A percentile compares a stretch with the other conserved stretches of the same genome.
Evolutionary conservation across 2,329 filamentous ascomycete genomes (phyloP).

Genomic region (Simplicillium aogashimaense): DNA sequence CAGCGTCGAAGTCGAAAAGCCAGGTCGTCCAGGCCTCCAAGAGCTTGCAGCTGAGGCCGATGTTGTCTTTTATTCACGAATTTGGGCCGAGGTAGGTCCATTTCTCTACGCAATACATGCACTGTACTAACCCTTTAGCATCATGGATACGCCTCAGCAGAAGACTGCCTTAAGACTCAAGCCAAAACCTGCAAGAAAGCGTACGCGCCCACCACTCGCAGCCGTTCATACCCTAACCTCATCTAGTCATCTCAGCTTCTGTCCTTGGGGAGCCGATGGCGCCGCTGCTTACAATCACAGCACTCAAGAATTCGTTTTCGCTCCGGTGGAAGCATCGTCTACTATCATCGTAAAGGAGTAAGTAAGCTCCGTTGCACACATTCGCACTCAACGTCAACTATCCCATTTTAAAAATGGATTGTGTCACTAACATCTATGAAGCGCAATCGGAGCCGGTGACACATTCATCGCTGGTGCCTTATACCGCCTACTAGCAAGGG

Average conservation of each 20-base stretch:
- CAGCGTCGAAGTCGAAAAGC: constrained; percentile 67
- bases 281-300: constrained; percentile 22
- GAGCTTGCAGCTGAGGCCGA: constrained; percentile 53
- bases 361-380: constrained; percentile 19
- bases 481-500: constrained; percentile 45
- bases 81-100: constrained; percentile 54
- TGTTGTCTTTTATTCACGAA: constrained; percentile 63
- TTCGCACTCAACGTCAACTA: neutral
- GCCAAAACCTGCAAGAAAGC: neutral
- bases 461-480: constrained; percentile 67
- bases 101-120: constrained; percentile 2
- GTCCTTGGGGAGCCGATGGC: constrained; percentile 50
- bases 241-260: constrained; percentile 36
- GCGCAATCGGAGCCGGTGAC: constrained; percentile 64
- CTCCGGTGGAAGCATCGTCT: constrained; percentile 28
- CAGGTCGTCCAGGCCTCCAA: constrained; percentile 47
- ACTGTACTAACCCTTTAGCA: constrained; percentile 7
- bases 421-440: constrained; percentile 21
- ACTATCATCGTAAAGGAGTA: constrained; percentile 49
- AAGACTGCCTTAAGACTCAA: constrained; percentile 33
- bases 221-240: constrained; percentile 1
- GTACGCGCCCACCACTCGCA: neutral
- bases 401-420: neutral
- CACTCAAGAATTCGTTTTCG: constrained; percentile 18
- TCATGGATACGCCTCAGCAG: constrained; percentile 24